These are phyloP conservation scores for Rhizophora apiculata DNA, from an alignment of 345 rosid species.

Conservation along the genomic window DNA sequence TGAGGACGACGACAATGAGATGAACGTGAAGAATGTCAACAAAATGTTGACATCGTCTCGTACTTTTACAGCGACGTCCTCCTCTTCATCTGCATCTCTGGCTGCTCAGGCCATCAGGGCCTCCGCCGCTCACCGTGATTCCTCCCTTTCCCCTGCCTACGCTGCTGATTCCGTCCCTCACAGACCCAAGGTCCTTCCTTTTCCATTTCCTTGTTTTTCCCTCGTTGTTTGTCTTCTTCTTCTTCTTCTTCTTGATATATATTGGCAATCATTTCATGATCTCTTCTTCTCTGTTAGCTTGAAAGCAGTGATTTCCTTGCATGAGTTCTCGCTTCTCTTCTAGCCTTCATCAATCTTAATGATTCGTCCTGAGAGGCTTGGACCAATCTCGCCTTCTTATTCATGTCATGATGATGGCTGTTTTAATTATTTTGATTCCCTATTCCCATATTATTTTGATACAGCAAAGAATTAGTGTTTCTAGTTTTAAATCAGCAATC, in stretches of 20 bases:
- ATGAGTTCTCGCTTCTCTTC: no score
- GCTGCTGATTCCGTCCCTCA: slow-evolving; percentile 42
- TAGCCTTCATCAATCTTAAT: no score
- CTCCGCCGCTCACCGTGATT: slow-evolving; percentile 55
- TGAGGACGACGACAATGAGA: slow-evolving; percentile 16
- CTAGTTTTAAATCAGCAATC: no score
- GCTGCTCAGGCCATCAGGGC: slow-evolving; percentile 92
- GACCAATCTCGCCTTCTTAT: no score
- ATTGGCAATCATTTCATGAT: no score
- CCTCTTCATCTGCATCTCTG: slow-evolving; percentile 46
- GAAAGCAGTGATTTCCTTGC: no score
- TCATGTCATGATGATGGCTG: no score
- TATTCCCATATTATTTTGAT: no score
- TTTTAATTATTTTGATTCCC: no score
- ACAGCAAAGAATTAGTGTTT: no score
- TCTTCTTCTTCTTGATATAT: background rate
- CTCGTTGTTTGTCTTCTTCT: background rate
- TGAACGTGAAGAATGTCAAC: slow-evolving; percentile 18
- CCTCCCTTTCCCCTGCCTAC: slow-evolving; percentile 46
- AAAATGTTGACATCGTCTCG: slow-evolving; percentile 25
- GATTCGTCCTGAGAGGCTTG: no score
- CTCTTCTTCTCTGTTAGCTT: no score
- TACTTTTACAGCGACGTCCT: slow-evolving; percentile 32
- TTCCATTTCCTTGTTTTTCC: background rate
- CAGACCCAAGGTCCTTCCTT: slow-evolving; percentile 53